Percentiles rank a stretch among this genome's conserved stretches.
phyloP scores from a whole-genome alignment of 345 rosid species.

The Gossypium herbaceum region DNA sequence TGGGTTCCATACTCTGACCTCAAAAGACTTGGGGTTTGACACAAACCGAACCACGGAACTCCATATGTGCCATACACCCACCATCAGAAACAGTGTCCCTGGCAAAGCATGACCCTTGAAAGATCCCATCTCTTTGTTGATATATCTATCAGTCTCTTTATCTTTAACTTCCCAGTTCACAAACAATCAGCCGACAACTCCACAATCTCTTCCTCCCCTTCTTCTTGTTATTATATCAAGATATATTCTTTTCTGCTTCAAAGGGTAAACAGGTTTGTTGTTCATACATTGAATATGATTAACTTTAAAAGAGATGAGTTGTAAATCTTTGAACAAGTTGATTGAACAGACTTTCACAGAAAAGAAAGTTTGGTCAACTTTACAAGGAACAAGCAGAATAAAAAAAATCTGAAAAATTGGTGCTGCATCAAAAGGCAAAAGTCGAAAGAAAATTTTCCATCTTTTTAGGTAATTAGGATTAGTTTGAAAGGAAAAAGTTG shows the following conservation, averaged over 20 bases:
- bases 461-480: neutral
- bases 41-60: conserved; percentile 54
- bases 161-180: neutral
- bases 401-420: neutral
- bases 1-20: conserved; percentile 81
- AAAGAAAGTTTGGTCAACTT: neutral
- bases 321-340: neutral
- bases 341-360: neutral
- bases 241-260: neutral
- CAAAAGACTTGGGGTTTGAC: conserved; percentile 60
- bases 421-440: neutral
- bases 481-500: neutral
- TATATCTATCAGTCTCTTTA: conserved; percentile 1
- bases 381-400: neutral
- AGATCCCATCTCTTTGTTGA: conserved; percentile 61
- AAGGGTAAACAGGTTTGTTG: neutral
- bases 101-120: conserved; percentile 91
- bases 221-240: neutral
- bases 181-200: neutral
- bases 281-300: neutral
- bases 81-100: conserved; percentile 68
- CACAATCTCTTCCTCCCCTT: neutral
- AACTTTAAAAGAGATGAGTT: neutral
- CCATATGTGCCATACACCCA: conserved; percentile 91
- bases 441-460: neutral